Evolutionary conservation across 768 basidiomycete genomes (phyloP), one percentile per base, ranked within the genome.

Genomic region (Lactifluus rugatus): DNA sequence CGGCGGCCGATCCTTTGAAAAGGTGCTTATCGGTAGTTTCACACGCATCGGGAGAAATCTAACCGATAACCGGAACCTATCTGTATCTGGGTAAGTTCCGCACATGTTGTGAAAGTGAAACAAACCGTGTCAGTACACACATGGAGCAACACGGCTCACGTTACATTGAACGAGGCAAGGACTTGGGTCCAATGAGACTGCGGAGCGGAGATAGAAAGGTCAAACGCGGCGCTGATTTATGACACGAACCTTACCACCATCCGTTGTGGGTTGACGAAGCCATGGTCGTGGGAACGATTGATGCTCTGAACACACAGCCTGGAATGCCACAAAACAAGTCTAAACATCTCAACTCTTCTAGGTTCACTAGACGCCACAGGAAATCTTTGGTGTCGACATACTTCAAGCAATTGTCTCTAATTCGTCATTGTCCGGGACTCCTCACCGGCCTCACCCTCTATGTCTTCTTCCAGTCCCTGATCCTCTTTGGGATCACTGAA

Each of bases 391-490:
- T 37, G 31, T 28, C 34, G 17, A 36, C 26, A 48, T 32, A 54
- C 34, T n/a, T 6, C 32, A 47, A 13, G 28, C 14, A 21, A 3
- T 16, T 25, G 23, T 14, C 47, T 54, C 52, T 41, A 60, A 47
- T 39, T 16, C 8, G 31, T 56, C 48, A 50, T 21, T 7, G n/a
- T 51, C 47, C 28, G 19, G 11, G 23, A 31, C 16, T 47, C 34
- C 37, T 59, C 60, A 16, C 5, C 31, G 10, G 41, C 34, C 37
- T 59, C 60, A 16, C 5, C 31, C 45, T 53, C 47, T 14, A 21
- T 31, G 5, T 54, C 49, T 52, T 62, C 62, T 5, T 48, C 54
- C 10, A 41, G 50, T 46, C 60, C 62, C 21, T 67, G 65, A 49
- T 71, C 57, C 34, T 45, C 53, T 23, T 47, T 37, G 23, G 59